Base-by-base conservation (phyloP, 192 early-diverging fungal species). In the Coemansia sp. region DNA sequence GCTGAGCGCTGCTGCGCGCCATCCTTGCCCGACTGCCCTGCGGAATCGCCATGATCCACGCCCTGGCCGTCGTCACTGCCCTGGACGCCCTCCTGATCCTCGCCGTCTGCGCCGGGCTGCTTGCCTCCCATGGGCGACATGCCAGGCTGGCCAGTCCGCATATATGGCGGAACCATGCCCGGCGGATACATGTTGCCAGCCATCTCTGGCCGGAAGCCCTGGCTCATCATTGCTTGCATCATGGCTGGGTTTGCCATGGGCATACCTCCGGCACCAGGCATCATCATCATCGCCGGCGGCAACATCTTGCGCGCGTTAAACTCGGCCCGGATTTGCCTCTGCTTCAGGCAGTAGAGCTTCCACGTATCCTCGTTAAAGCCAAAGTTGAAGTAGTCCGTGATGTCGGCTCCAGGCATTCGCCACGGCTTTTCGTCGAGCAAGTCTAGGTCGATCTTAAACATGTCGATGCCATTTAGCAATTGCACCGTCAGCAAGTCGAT, bases 301-400 rank as follows among this genome's bases (percentile, higher is more conserved):
- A 89, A 85, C 65, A 83, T 82, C 78, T 87, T 87, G 70, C 82
- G 78, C 61, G 77, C 82, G 81, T 49, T 75, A 35, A 78, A 78
- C 39, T 95, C 90, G 12, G 93, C 89, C 15, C 96, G 86, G 59
- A 96, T 64, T 68, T 88, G 85, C 75, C 92, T 94, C 84, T 99
- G 96, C 82, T 95, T 96, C n/a, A 86, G 80, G 67, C 91, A 94
- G 78, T 98, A 99, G 9, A 90, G 85, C 68, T 92, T 88, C 98
- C 98, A 99, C 24, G 91, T 92, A n/a, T 85, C 76, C 76, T 99
- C 96, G 75, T 93, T 96, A 71, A 99, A 98, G 2, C 98, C 98
- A 85, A 94, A 99, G 85, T 99, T 99, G 83, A 99, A 99, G 82
- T 97, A 99, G 74, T 99, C 98, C 2, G 96, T 97, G 37, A 98